These are phyloP conservation scores for Fraxinus velutina DNA, from an alignment of 305 asterid species.

Conservation along the genomic window DNA sequence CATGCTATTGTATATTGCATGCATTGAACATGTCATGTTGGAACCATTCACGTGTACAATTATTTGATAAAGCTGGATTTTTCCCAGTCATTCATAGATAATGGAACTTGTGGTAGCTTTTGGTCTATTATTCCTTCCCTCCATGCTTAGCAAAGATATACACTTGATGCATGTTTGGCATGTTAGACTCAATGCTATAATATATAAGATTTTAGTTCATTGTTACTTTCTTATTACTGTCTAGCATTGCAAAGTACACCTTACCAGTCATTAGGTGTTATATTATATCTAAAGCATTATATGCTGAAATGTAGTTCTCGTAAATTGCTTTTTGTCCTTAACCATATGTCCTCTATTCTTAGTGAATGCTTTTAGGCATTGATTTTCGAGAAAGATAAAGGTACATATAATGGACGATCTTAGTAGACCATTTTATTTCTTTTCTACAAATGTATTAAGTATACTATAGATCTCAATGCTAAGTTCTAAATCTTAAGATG, in stretches of 20 bases:
- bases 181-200: neutral
- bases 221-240: neutral
- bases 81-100: neutral
- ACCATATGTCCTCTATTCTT: neutral
- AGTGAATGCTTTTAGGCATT: neutral
- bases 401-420: neutral
- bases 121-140: neutral
- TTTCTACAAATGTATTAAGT: neutral
- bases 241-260: neutral
- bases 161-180: neutral
- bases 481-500: constrained; percentile 16
- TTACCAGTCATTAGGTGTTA: neutral
- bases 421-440: neutral
- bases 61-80: neutral
- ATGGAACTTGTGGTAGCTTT: neutral
- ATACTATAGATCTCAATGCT: constrained; percentile 7
- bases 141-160: neutral
- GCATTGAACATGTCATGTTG: neutral
- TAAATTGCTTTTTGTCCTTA: neutral
- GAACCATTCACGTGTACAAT: neutral
- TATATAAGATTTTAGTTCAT: neutral
- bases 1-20: neutral
- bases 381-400: neutral
- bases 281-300: neutral
- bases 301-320: neutral